These are phyloP conservation scores for Dioscorea zingiberensis DNA, from an alignment of 106 monocot genomes.

Conservation along the genomic window DNA sequence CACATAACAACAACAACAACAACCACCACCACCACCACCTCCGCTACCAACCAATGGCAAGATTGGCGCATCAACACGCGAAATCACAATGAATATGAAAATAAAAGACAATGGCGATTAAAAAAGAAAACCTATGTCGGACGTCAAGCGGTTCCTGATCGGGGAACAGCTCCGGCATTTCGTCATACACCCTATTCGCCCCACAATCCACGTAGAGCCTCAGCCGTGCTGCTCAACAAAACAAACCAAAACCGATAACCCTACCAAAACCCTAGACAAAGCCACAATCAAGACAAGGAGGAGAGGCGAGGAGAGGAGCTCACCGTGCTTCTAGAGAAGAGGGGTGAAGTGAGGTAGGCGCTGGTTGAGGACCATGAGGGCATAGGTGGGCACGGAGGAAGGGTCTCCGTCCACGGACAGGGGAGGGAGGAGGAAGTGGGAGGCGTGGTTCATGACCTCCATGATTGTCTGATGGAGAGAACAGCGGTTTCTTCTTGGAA, in stretches of 20 bases:
- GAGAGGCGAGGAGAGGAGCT: background rate
- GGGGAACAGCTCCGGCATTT: conserved; percentile 76
- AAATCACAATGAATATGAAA: background rate
- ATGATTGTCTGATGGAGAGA: too few relatives aligned
- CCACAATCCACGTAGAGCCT: conserved; percentile 91
- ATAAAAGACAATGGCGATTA: background rate
- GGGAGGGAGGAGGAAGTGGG: conserved; percentile 58
- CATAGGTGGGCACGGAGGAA: conserved; percentile 31
- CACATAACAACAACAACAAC: background rate
- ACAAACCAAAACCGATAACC: background rate
- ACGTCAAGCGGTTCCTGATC: conserved; percentile 58
- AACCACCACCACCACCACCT: background rate
- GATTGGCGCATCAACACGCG: background rate
- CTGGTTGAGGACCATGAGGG: conserved; percentile 90
- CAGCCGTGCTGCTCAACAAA: conserved; percentile 65
- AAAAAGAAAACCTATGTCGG: conserved; percentile 40
- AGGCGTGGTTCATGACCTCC: conserved; percentile 72
- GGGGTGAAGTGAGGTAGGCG: conserved; percentile 70
- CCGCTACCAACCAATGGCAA: background rate
- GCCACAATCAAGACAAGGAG: background rate
- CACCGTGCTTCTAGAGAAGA: conserved; percentile 71
- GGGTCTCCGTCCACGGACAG: background rate
- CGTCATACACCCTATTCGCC: conserved; percentile 84
- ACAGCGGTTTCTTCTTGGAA: too few relatives aligned
- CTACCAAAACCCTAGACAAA: conserved; percentile 7